Conservation (phyloP, 768 basidiomycete species). For the Lentinus brumalis region DNA sequence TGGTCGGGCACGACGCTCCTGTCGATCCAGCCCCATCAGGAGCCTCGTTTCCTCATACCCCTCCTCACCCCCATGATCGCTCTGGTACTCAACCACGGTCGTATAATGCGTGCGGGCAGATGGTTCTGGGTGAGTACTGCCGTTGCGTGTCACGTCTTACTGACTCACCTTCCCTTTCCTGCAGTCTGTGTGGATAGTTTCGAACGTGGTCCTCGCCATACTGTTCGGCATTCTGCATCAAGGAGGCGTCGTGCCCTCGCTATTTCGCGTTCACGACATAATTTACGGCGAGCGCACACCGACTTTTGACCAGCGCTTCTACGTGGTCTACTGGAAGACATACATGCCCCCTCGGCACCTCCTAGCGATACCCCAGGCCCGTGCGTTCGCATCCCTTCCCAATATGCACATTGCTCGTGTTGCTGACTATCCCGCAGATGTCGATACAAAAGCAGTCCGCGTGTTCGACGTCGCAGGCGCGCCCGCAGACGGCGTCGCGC, state of each 20-base stretch:
- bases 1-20: slow-evolving; percentile 32
- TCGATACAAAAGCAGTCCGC: slow-evolving; percentile 21
- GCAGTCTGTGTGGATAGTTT: slow-evolving; percentile 32
- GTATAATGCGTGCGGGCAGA: slow-evolving; percentile 27
- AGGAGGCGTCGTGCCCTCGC: slow-evolving; percentile 44
- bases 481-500: slow-evolving; percentile 18
- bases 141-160: background rate
- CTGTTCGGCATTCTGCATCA: slow-evolving; percentile 43
- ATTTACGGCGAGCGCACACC: background rate
- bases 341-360: slow-evolving; percentile 43
- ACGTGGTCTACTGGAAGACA: slow-evolving; percentile 41
- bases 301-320: background rate
- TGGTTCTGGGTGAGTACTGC: slow-evolving; percentile 35
- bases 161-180: background rate
- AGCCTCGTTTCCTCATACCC: slow-evolving; percentile 41
- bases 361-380: slow-evolving; percentile 30
- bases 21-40: slow-evolving; percentile 41
- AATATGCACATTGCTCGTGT: background rate
- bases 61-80: slow-evolving; percentile 37
- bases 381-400: slow-evolving; percentile 17
- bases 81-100: slow-evolving; percentile 29
- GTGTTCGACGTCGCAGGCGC: slow-evolving; percentile 36
- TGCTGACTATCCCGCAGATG: slow-evolving; percentile 23
- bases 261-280: slow-evolving; percentile 35
- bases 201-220: slow-evolving; percentile 32